Evolutionary conservation across 108 stramenopile species (phyloP).

Genomic region (Seminavis robusta): DNA sequence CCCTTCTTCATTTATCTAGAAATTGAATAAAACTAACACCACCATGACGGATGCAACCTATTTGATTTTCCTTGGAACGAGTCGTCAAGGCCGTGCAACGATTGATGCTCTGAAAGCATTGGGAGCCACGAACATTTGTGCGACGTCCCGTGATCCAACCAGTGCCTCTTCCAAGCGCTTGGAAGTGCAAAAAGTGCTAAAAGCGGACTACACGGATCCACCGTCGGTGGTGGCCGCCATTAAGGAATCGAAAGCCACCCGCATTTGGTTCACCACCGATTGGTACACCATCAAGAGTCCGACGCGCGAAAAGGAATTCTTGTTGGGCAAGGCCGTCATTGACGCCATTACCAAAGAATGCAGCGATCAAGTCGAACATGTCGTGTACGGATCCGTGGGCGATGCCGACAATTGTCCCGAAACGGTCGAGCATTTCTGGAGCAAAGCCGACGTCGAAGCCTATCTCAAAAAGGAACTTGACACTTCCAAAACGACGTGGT

Average conservation of each 20-base stretch:
- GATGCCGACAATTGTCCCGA: constrained; percentile 24
- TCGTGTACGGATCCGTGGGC: constrained; percentile 26
- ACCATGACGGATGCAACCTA: constrained; percentile 13
- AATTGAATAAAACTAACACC: background rate
- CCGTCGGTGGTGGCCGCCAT: constrained; percentile 17
- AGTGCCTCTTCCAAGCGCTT: constrained; percentile 10
- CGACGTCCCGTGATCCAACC: constrained; percentile 29
- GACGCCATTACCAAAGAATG: constrained; percentile 20
- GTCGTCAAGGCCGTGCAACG: constrained; percentile 24
- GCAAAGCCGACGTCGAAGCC: constrained; percentile 25
- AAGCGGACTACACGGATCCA: constrained; percentile 27
- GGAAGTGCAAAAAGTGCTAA: constrained; percentile 12
- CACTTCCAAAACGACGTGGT: constrained; percentile 18
- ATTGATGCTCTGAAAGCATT: constrained; percentile 24
- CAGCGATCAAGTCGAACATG: constrained; percentile 16
- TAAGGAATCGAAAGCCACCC: constrained; percentile 25
- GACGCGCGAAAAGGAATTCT: constrained; percentile 15
- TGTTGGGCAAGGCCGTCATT: constrained; percentile 13
- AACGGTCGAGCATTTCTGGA: constrained; percentile 21
- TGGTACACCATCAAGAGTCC: constrained; percentile 14
- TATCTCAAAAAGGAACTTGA: constrained; percentile 21
- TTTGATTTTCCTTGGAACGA: constrained; percentile 23
- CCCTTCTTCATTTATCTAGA: no score
- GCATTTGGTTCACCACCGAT: constrained; percentile 32
- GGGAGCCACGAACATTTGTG: constrained; percentile 17